Evolutionary conservation across 805 yeast species (phyloP), one percentile per base, ranked within the genome.

Genomic region (Saccharomycopsis sp.): DNA sequence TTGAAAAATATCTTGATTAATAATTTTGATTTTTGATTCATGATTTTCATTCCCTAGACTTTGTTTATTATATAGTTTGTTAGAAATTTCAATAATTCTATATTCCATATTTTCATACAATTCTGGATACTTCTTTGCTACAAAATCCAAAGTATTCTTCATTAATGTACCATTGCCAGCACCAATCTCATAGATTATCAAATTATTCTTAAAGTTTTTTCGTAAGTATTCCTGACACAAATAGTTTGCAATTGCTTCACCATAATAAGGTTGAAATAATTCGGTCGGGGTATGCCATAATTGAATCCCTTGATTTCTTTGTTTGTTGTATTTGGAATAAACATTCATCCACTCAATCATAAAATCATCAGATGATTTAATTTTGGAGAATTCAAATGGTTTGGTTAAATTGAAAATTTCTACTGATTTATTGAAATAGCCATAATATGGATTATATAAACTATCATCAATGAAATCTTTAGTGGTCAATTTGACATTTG

Each of bases 231-330:
- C 79, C 6, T 76, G 78, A 40, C 85, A 59, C 15, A 88, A 60
- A 59, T 85, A 82, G 40, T 88, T 63, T 0, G 96, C 96, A 42
- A 89, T 61, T 0, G 94, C 86, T 55, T 82, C 83, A 12, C 95
- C 95, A 52, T 86, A 85, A 51, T 66, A 77, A 0, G 95, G 95
- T 47, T 77, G 77, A 59, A 85, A 85, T 34, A 85, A 62, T 57
- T 86, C 95, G 0, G 92, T 80, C 1, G 95, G 95, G 0, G 94
- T 85, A 54, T 85, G 94, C 94, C 94, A 85, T 35, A 83, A 58
- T 57, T 85, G 94, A 13, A 75, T 48, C 1, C 37, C 37, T 18
- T 17, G 39, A n/a, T 31, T 31, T 13, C 30, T 39, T 45, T 44
- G 17, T n/a, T 13, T 6, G 21, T 51, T 54, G 44, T 49, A 51